phyloP scores from a whole-genome alignment of 257 asterid genomes.

The Eustoma russellianum region DNA sequence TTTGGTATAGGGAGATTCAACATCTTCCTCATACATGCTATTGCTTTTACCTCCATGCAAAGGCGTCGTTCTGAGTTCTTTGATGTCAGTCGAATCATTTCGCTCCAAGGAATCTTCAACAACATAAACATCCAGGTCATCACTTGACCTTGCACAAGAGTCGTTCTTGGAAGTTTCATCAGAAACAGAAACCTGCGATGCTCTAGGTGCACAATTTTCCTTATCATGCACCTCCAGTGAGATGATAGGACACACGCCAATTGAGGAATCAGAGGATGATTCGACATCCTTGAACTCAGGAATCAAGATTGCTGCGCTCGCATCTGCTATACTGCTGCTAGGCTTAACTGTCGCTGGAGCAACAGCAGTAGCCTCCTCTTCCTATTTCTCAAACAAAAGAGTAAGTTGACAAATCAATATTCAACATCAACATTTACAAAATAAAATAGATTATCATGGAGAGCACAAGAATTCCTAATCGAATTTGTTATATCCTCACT shows the following conservation, averaged over 20 bases:
- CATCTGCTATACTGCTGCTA: constrained; percentile 12
- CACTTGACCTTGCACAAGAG: constrained; percentile 14
- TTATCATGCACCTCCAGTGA: constrained; percentile 14
- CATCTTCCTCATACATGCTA: constrained; percentile 3
- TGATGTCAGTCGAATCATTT: background rate
- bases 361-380: constrained; percentile 19
- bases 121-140: constrained; percentile 25
- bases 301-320: constrained; percentile 5
- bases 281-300: constrained; percentile 10
- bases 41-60: background rate
- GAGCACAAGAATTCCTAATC: too few species aligned
- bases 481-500: too few species aligned
- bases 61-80: constrained; percentile 1
- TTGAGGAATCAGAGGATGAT: constrained; percentile 3
- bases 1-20: constrained; percentile 3
- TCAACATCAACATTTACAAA: too few species aligned
- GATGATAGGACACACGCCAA: constrained; percentile 6
- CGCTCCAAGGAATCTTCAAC: constrained; percentile 64
- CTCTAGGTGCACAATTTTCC: constrained; percentile 19
- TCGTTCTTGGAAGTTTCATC: constrained; percentile 9
- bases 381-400: constrained; percentile 22
- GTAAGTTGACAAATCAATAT: background rate
- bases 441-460: too few species aligned
- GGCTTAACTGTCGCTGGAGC: constrained; percentile 7
- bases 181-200: constrained; percentile 10